Conservation (phyloP, 805 yeast genomes). For the Crinitomyces ghanaensis region DNA sequence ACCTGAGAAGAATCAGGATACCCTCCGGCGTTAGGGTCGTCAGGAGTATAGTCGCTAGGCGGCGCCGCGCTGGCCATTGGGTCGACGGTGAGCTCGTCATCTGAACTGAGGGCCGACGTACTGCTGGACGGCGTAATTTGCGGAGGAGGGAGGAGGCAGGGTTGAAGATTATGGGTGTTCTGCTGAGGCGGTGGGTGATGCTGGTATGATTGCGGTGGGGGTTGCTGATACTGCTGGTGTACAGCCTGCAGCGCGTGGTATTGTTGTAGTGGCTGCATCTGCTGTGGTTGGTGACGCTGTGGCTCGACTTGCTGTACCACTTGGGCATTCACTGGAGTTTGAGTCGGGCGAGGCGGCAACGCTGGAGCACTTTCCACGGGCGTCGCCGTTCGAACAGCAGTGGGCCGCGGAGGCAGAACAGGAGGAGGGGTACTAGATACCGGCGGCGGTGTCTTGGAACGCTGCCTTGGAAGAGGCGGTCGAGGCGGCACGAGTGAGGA, state of each 20-base stretch:
- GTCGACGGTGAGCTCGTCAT: conserved; percentile 1
- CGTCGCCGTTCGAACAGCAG: conserved; percentile 1
- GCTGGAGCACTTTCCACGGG: neutral
- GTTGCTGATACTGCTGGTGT: conserved; percentile 1
- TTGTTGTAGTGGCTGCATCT: conserved; percentile 3
- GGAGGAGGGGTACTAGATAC: conserved; percentile 2
- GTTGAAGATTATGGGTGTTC: conserved; percentile 1
- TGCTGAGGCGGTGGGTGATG: conserved; percentile 1
- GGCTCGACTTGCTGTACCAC: too few relatives aligned
- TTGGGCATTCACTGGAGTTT: too few relatives aligned
- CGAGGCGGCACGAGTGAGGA: neutral
- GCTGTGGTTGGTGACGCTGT: neutral
- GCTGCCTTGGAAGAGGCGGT: neutral
- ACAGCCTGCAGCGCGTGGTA: conserved; percentile 4
- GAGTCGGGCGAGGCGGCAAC: neutral
- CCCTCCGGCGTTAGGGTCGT: neutral
- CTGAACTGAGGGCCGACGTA: conserved; percentile 3
- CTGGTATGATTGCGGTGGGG: conserved; percentile 3
- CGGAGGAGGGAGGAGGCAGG: conserved; percentile 1
- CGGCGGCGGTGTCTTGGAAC: conserved; percentile 1
- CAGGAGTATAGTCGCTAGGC: neutral
- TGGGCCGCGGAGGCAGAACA: conserved; percentile 8
- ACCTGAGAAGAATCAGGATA: conserved; percentile 9
- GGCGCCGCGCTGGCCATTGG: neutral
- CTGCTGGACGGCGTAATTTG: neutral